These are phyloP conservation scores for Geotrichum restrictum DNA, from an alignment of 1,139 yeast genomes.

Conservation along the genomic window DNA sequence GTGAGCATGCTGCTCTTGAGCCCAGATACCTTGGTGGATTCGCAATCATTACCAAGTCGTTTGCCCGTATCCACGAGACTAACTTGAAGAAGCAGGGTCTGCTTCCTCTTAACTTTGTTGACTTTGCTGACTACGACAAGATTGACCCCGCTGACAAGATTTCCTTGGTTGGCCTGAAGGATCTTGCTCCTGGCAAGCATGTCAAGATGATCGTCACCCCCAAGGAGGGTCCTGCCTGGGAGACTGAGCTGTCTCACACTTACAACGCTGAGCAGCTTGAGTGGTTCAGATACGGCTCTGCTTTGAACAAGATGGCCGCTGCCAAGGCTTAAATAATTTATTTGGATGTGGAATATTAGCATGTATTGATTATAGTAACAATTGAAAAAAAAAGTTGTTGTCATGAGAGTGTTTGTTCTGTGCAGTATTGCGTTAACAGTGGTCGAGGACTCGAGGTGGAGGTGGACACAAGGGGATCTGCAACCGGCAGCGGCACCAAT, in stretches of 20 bases:
- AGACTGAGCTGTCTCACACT: slow-evolving; percentile 87
- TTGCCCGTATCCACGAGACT: slow-evolving; percentile 95
- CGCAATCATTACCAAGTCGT: slow-evolving; percentile 94
- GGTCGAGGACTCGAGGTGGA: too few relatives aligned
- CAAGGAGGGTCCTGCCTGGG: slow-evolving; percentile 78
- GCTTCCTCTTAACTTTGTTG: slow-evolving; percentile 89
- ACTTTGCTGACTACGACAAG: slow-evolving; percentile 89
- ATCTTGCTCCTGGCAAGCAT: slow-evolving; percentile 90
- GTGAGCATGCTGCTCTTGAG: slow-evolving; percentile 99
- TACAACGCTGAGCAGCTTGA: slow-evolving; percentile 94
- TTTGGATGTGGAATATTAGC: not conserved
- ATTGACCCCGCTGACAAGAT: slow-evolving; percentile 87
- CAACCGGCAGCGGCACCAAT: too few relatives aligned
- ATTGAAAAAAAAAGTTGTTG: too few relatives aligned
- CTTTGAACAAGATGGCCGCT: slow-evolving; percentile 94
- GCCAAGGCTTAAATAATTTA: slow-evolving; percentile 13
- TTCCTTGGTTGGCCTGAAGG: slow-evolving; percentile 79
- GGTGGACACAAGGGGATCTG: too few relatives aligned
- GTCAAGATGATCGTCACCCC: slow-evolving; percentile 87
- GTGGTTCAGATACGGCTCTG: slow-evolving; percentile 99
- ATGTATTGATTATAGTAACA: not conserved
- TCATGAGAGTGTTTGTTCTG: too few relatives aligned
- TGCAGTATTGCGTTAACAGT: too few relatives aligned
- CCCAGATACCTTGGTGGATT: slow-evolving; percentile 99
- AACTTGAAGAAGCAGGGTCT: slow-evolving; percentile 97